Evolutionary conservation across 768 basidiomycete genomes (phyloP).

Genomic region (Leccinum barrowsii): DNA sequence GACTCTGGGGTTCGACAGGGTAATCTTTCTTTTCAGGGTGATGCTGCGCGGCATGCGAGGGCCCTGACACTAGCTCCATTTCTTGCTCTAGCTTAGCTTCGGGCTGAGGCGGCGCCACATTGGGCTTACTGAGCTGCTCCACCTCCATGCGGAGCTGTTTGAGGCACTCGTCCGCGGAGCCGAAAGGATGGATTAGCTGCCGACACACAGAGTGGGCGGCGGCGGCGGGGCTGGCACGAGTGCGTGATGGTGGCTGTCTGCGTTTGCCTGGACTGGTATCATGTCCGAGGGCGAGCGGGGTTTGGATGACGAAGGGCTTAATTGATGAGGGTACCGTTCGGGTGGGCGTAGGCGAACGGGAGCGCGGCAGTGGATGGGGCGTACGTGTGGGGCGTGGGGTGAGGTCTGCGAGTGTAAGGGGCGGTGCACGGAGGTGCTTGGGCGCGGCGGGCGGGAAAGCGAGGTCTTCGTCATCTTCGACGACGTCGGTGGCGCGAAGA

Average conservation of each 20-base stretch:
- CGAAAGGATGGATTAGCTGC: slow-evolving; percentile 6
- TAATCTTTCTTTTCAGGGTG: not conserved
- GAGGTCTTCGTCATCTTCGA: slow-evolving; percentile 34
- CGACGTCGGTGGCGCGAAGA: slow-evolving; percentile 28
- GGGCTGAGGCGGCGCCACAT: slow-evolving; percentile 6
- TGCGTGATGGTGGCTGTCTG: slow-evolving; percentile 3
- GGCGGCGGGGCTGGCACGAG: not conserved
- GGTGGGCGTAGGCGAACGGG: slow-evolving; percentile 11
- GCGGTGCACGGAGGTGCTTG: slow-evolving; percentile 26
- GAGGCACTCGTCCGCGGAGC: slow-evolving; percentile 28
- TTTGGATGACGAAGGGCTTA: slow-evolving; percentile 12
- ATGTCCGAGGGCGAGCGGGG: slow-evolving; percentile 11
- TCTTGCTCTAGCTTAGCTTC: not conserved
- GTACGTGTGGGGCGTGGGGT: slow-evolving; percentile 35
- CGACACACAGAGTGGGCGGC: not conserved
- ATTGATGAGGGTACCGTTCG: slow-evolving; percentile 8
- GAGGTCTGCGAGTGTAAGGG: slow-evolving; percentile 39
- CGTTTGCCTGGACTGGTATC: slow-evolving; percentile 12
- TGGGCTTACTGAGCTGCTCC: slow-evolving; percentile 12
- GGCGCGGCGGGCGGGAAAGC: slow-evolving; percentile 35
- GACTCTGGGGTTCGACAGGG: not conserved
- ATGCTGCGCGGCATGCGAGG: not conserved
- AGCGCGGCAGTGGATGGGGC: not conserved
- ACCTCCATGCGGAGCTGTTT: slow-evolving; percentile 18
- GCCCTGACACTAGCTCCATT: not conserved